Conservation (phyloP, 192 early-diverging fungal species). For the Coemansia sp. region DNA sequence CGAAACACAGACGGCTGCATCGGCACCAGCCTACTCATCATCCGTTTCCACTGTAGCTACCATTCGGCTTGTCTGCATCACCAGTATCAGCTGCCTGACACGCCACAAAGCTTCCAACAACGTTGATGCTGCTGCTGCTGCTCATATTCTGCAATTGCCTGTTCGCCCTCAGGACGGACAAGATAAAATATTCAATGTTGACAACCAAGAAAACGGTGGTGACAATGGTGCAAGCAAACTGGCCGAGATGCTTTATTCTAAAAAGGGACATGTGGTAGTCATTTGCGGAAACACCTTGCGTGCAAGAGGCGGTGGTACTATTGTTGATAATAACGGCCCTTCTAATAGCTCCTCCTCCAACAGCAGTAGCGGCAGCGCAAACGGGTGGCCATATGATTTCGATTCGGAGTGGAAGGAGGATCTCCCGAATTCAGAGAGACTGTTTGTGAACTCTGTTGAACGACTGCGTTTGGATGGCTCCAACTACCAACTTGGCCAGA, state of each 20-base stretch:
- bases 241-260: conserved; percentile 11
- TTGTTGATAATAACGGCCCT: neutral
- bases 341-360: neutral
- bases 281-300: conserved; percentile 9
- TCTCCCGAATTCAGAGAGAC: too few species aligned
- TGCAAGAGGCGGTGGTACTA: neutral
- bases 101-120: too few species aligned
- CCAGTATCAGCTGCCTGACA: neutral
- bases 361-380: neutral
- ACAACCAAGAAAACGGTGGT: too few species aligned
- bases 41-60: neutral
- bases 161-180: too few species aligned
- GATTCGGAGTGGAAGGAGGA: too few species aligned
- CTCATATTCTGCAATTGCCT: too few species aligned
- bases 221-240: neutral
- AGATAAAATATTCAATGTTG: too few species aligned
- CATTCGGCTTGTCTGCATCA: neutral
- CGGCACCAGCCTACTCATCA: neutral
- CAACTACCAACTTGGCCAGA: too few species aligned
- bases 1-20: neutral
- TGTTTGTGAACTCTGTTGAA: too few species aligned
- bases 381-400: too few species aligned
- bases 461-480: too few species aligned
- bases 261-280: conserved; percentile 1
- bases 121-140: too few species aligned